phyloP scores from a whole-genome alignment of 441 rosid genomes.

The Euphorbia celastroides region DNA sequence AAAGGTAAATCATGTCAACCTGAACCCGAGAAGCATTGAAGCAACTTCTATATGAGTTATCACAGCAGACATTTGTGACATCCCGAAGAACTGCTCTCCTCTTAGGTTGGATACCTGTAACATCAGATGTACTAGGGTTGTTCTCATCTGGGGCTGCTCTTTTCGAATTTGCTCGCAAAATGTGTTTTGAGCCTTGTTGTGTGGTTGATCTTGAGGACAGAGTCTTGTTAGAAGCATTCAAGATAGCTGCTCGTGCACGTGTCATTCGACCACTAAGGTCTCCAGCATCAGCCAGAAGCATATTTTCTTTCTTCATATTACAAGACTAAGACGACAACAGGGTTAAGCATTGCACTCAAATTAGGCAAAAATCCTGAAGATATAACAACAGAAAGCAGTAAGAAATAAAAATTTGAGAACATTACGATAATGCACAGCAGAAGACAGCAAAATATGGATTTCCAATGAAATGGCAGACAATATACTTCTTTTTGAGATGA shows the following conservation, averaged over 20 bases:
- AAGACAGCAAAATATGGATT: not conserved
- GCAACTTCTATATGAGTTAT: constrained; percentile 39
- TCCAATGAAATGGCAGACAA: not conserved
- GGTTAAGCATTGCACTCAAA: constrained; percentile 28
- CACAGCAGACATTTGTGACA: constrained; percentile 58
- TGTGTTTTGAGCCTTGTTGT: constrained; percentile 32
- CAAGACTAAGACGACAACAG: constrained; percentile 34
- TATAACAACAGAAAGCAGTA: constrained; percentile 18
- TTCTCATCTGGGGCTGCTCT: constrained; percentile 53
- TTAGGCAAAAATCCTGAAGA: constrained; percentile 28
- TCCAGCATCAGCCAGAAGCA: constrained; percentile 27
- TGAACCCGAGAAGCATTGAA: constrained; percentile 42
- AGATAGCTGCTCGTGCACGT: constrained; percentile 64
- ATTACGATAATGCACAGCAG: not conserved
- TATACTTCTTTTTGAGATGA: not conserved
- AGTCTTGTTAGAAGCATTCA: constrained; percentile 31
- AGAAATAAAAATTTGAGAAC: not conserved
- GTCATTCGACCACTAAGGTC: constrained; percentile 50
- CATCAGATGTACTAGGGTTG: constrained; percentile 26
- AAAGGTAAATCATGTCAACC: constrained; percentile 36
- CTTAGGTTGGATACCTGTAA: constrained; percentile 30
- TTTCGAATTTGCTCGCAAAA: constrained; percentile 39
- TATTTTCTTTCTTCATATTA: constrained; percentile 56
- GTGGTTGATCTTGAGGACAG: constrained; percentile 28
- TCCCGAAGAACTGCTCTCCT: constrained; percentile 71